Evolutionary conservation across 192 early-diverging fungal species (phyloP), one percentile per base, ranked within the genome.

Genomic region (Gonapodya prolifera): DNA sequence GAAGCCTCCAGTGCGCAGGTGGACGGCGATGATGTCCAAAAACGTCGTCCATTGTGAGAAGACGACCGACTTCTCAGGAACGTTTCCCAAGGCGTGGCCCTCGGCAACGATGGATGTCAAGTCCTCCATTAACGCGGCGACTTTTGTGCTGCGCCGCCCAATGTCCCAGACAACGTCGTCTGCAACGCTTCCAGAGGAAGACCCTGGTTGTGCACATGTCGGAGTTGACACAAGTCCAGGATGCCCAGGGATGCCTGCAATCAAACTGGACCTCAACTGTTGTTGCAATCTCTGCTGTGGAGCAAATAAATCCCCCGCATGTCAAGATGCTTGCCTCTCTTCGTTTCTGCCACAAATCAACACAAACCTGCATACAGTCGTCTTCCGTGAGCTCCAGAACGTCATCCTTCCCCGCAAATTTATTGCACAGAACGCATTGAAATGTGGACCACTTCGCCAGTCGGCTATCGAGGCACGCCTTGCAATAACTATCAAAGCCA

Each of bases 21-120:
- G 84, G 0, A 80, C 80, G 75, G 88, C 88, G n/a, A 92, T 84
- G 1, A 96, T 73, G 76, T 93, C 89, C 30, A 98, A 85, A 86
- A 96, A 91, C 1, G 83, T 83, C 0, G 95, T 97, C 85, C 93
- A 99, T 81, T 99, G 97, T 28, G 95, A 97, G 80, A 98, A 99
- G 0, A 99, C 91, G 1, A 99, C 93, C 29, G 89, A 90, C 80
- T 96, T 96, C 30, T 84, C 80, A 0, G 61, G 30, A 29, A 77
- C 0, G 76, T 76, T 1, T 35, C 35, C 33, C 61, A 45, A 33
- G 79, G 70, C 32, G 77, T 69, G n/a, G 70, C 80, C 36, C 88
- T 86, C 75, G 28, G n/a, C 29, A 30, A 70, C 30, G 29, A 83
- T 79, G 18, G 35, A 70, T 28, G 79, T 28, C 35, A 86, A 77